Evolutionary conservation across 208 protist genomes (phyloP).

Genomic region (Leishmania amazonensis): DNA sequence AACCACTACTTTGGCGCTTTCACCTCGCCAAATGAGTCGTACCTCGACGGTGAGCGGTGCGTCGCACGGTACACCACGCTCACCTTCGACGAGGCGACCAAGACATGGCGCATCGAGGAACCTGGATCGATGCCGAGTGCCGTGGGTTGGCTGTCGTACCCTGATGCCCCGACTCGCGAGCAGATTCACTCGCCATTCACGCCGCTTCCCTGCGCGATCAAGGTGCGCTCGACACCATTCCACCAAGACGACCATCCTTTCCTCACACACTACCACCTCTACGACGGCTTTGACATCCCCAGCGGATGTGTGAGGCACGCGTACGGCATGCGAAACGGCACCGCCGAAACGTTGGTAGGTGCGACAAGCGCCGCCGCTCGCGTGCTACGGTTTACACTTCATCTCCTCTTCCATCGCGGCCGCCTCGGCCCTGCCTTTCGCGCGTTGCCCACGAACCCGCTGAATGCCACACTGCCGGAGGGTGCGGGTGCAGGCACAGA

Average conservation of each 20-base stretch:
- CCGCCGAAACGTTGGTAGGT: slow-evolving; percentile 45
- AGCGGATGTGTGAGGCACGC: slow-evolving; percentile 26
- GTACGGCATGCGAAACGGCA: slow-evolving; percentile 41
- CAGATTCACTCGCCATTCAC: slow-evolving; percentile 49
- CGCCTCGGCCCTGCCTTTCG: slow-evolving; percentile 45
- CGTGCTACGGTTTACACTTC: slow-evolving; percentile 63
- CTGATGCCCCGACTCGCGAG: slow-evolving; percentile 38
- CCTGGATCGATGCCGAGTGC: slow-evolving; percentile 24
- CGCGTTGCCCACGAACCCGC: slow-evolving; percentile 53
- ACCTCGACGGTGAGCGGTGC: slow-evolving; percentile 68
- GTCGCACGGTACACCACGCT: slow-evolving; percentile 58
- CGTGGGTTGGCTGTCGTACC: slow-evolving; percentile 71
- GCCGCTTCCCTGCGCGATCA: slow-evolving; percentile 39
- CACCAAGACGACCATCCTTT: slow-evolving; percentile 49
- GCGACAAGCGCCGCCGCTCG: slow-evolving; percentile 50
- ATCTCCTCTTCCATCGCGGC: slow-evolving; percentile 53
- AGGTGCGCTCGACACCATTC: slow-evolving; percentile 42
- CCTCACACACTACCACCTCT: slow-evolving; percentile 43
- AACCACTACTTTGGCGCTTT: slow-evolving; percentile 68
- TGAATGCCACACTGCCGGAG: slow-evolving; percentile 37
- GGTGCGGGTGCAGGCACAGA: slow-evolving; percentile 16
- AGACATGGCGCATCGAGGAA: slow-evolving; percentile 51
- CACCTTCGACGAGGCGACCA: slow-evolving; percentile 25
- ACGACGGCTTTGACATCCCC: slow-evolving; percentile 32
- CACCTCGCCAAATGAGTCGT: slow-evolving; percentile 44